Evolutionary conservation across 768 basidiomycete species (phyloP), one percentile per base, ranked within the genome.

Genomic region (Boletus subparvulus): DNA sequence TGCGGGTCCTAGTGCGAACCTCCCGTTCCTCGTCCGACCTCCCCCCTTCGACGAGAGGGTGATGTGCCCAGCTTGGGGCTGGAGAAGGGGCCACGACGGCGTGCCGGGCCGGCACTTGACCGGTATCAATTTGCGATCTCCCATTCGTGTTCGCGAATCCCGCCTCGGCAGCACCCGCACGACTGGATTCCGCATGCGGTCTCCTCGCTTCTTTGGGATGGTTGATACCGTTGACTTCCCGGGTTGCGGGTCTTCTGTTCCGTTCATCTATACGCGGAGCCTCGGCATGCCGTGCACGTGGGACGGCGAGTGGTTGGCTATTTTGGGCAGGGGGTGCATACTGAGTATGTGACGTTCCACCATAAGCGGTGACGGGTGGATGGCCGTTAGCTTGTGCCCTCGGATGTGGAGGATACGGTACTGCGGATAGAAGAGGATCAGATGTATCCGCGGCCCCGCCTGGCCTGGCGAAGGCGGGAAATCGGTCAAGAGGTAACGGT

Each of bases 401-500:
- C 1, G 69, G 64, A 12, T 65, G 71, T 21, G 69, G 53, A 33
- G 70, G 71, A 37, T 69, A 73, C 3, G 69, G 68, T 13, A 63
- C 60, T 16, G 62, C 60, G 3, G 58, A 48, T 19, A 65, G 47
- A 40, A 65, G 65, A 2, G 58, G 56, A 51, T 72, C 69, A 3
- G 54, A 11, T 1, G 58, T 47, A 28, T 68, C 65, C 41, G 54
- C 55, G 48, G 58, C 47, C 7, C 66, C 69, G 16, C 65, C 69
- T 10, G 73, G 67, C 57, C 76, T 73, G 17, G 73, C 71, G 50
- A 80, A 77, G 12, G 74, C 49, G 12, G 80, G 77, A 19, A 81
- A 70, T 40, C 74, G 71, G 26, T 80, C 78, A 11, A 78, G 68
- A 10, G 79, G 74, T 8, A 83, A 66, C 3, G 81, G 83, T 53